Percentiles rank a stretch among this genome's conserved stretches.
phyloP scores from a whole-genome alignment of 805 yeast genomes.

The Starmerella riodocensis region DNA sequence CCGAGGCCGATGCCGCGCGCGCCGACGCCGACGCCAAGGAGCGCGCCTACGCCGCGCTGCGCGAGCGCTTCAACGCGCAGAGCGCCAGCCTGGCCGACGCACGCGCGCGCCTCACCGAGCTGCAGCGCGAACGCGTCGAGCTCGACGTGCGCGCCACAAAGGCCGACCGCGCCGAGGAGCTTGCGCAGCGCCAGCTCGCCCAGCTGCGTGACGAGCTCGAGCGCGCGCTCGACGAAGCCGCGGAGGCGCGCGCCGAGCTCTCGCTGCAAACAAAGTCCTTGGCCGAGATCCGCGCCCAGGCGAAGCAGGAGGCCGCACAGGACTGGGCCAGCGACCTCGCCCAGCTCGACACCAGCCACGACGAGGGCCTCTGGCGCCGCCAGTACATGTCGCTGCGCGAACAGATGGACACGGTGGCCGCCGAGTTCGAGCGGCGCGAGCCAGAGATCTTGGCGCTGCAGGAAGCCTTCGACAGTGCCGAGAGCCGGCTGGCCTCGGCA shows the following conservation, averaged over 20 bases:
- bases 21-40: slow-evolving; percentile 7
- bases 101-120: slow-evolving; percentile 6
- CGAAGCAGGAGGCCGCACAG: slow-evolving; percentile 16
- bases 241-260: slow-evolving; percentile 21
- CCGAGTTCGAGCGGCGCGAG: slow-evolving; percentile 63
- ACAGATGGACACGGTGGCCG: slow-evolving; percentile 57
- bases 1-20: slow-evolving; percentile 1
- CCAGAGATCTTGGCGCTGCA: slow-evolving; percentile 41
- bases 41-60: slow-evolving; percentile 4
- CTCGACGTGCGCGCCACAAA: slow-evolving; percentile 1
- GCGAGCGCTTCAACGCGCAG: slow-evolving; percentile 8
- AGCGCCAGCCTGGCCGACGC: slow-evolving; percentile 7
- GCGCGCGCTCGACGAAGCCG: slow-evolving; percentile 13
- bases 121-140: slow-evolving; percentile 6
- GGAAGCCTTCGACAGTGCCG: slow-evolving; percentile 18
- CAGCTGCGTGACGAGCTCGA: slow-evolving; percentile 12
- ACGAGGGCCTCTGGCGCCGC: slow-evolving; percentile 56
- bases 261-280: slow-evolving; percentile 9
- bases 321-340: slow-evolving; percentile 15
- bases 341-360: slow-evolving; percentile 18
- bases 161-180: slow-evolving; percentile 5
- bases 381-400: slow-evolving; percentile 57
- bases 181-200: slow-evolving; percentile 7
- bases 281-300: slow-evolving; percentile 9
- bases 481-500: slow-evolving; percentile 50